Base-by-base conservation (phyloP, 805 yeast genomes). In the Kluyveromyces siamensis region DNA sequence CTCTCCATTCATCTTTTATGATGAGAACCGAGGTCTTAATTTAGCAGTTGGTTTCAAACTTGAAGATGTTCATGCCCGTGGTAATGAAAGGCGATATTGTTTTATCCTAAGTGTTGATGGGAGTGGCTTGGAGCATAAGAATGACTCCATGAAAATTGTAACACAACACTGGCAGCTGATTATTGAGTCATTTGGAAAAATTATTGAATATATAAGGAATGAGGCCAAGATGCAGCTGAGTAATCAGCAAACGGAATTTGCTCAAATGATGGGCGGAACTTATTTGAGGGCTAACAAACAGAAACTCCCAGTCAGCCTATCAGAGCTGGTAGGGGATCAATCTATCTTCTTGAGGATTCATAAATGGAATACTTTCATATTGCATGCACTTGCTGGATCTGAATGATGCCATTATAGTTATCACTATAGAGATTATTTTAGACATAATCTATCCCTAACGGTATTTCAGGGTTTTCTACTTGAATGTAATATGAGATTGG, bases 21-120 rank as follows among this genome's bases (percentile, higher is more conserved):
- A 84, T 55, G 74, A 75, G 11, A 57, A 68, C 4, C 72, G 77
- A 49, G 90, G 90, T 0, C 75, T 76, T 53, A 79, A 87, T 27
- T 62, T 84, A 8, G 72, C 77, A 13, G 70, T 77, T 49, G 74
- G 81, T 3, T 83, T 84, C 68, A 82, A 82, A 59, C 62, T 83
- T 30, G 70, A 71, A 39, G 91, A 84, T 61, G 65, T 72, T 11
- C 77, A 79, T 44, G 89, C 91, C 0, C 70, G 91, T 48, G 91
- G 91, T 1, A 78, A 84, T 1, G 89, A 84, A 60, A 68, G 91
- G 50, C 74, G 84, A 46, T 84, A 83, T 55, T 72, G 83, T 0
- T 61, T 82, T 17, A 72, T 83, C 49, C 78, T 83, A 13, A 73
- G 81, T 1, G 68, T 77, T 10, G 84, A 81, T 55, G 67, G 72